These are phyloP conservation scores for Colletotrichum sp. DNA, from an alignment of 2,329 filamentous ascomycete genomes.

Conservation along the genomic window DNA sequence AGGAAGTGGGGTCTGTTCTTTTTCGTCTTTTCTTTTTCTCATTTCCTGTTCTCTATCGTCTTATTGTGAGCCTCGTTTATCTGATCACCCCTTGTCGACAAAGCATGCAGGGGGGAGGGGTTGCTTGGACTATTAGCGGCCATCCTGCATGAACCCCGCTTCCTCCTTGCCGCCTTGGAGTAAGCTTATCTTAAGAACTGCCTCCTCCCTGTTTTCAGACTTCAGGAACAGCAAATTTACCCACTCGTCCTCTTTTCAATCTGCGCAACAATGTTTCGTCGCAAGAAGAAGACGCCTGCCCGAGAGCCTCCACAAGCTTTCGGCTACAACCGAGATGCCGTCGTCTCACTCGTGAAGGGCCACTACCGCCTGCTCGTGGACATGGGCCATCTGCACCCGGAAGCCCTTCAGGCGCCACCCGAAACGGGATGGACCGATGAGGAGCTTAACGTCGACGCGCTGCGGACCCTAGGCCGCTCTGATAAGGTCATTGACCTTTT, in stretches of 20 bases:
- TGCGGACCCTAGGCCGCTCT: background rate
- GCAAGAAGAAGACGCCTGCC: background rate
- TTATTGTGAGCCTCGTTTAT: background rate
- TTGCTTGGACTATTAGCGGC: background rate
- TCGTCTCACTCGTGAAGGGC: background rate
- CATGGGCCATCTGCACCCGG: slow-evolving; percentile 1
- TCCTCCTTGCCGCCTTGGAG: background rate
- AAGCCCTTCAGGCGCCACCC: background rate
- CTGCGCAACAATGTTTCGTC: background rate
- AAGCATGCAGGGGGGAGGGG: background rate
- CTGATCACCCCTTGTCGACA: background rate
- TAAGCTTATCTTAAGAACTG: background rate
- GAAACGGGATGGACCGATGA: background rate
- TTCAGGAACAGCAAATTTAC: background rate
- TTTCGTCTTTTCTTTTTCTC: background rate
- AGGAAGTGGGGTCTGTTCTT: background rate
- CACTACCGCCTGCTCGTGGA: slow-evolving; percentile 7
- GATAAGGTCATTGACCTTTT: slow-evolving; percentile 8
- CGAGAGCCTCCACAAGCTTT: background rate
- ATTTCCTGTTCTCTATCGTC: background rate
- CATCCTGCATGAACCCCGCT: background rate
- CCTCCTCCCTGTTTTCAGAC: background rate
- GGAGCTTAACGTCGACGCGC: background rate
- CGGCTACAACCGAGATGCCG: background rate
- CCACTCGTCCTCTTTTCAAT: background rate